Base-by-base conservation (phyloP, 139 green algal species). In the Chlorella sp. region DNA sequence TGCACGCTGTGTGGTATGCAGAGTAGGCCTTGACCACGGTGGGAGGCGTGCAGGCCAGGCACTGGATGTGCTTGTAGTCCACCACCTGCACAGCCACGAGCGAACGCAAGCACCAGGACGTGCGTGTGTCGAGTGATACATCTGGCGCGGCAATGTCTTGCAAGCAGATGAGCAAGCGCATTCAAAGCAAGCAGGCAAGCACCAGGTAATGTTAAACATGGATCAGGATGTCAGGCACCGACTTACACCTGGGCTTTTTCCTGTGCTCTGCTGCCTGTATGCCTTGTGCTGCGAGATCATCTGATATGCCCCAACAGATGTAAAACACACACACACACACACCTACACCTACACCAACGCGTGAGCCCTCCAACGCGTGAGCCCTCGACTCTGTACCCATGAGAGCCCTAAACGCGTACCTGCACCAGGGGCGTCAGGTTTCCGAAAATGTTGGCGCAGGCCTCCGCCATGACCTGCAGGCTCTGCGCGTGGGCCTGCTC, bases 1-100 rank as follows among this genome's bases (percentile, higher is more conserved):
- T 67, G 61, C 71, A 77, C 68, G 77, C 77, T 26, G 73, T 83
- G 69, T 83, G 77, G 69, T 83, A 83, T 23, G 77, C 72, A 10
- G 66, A 74, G 68, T 83, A 83, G 31, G 77, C 62, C 55, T 67
- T 74, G 62, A 73, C 71, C 14, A 61, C 33, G 63, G 70, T n/a
- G 20, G 61, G 61, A 2, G n/a, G 6, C 26, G 50, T 49, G 73
- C 77, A 83, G 29, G 70, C 27, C n/a, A 34, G 32, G 62, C 75
- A 80, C 27, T 31, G 49, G 50, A 80, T 75, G 33, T 69, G 68
- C 69, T 75, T 75, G 62, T 80, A 68, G 75, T 80, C 75, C 17
- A 35, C 1, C 1, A 80, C 63, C 75, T 80, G 67, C 31, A 35
- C 6, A 35, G 14, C 31, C 27, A 34, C 42, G 17, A 24, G 42